A percentile compares a stretch with the other conserved stretches of the same genome.
Evolutionary conservation across 2,329 filamentous ascomycete genomes (phyloP).

Genomic region (Trichothecium sympodiale): DNA sequence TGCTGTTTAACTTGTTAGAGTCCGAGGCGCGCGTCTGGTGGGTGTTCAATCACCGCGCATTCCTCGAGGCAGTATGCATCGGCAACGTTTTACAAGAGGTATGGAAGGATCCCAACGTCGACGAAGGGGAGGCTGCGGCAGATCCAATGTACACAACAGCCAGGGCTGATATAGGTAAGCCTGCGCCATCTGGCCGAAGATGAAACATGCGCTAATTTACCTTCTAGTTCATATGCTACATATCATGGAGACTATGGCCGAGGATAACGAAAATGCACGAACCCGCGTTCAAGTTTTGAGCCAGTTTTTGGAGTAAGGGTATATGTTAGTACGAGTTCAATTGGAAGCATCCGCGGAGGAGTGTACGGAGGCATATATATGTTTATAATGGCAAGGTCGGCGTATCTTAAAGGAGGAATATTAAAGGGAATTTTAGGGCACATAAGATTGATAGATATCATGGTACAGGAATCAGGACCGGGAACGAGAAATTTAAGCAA

Average conservation of each 20-base stretch:
- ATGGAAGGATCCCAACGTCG: slow-evolving; percentile 30
- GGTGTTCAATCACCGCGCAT: slow-evolving; percentile 74
- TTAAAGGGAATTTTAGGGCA: too few relatives aligned
- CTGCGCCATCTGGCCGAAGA: slow-evolving; percentile 4
- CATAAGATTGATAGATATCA: background rate
- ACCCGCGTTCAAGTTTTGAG: slow-evolving; percentile 48
- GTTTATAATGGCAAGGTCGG: too few relatives aligned
- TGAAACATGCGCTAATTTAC: slow-evolving; percentile 3
- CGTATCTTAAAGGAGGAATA: too few relatives aligned
- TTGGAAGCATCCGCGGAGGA: too few relatives aligned
- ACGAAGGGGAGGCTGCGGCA: slow-evolving; percentile 31
- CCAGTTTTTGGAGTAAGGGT: slow-evolving; percentile 34
- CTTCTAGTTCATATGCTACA: slow-evolving; percentile 48
- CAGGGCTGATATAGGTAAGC: slow-evolving; percentile 49
- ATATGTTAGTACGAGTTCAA: too few relatives aligned
- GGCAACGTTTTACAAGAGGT: slow-evolving; percentile 46
- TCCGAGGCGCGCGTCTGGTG: slow-evolving; percentile 71
- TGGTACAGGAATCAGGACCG: background rate
- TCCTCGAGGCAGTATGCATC: slow-evolving; percentile 64
- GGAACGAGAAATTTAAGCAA: too few relatives aligned
- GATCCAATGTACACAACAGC: slow-evolving; percentile 52
- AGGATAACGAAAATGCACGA: slow-evolving; percentile 47
- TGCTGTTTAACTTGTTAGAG: slow-evolving; percentile 58
- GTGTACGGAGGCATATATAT: too few relatives aligned
- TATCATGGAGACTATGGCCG: slow-evolving; percentile 49